These are phyloP conservation scores for Suillus tomentosus DNA, from an alignment of 768 basidiomycete species.

Conservation along the genomic window DNA sequence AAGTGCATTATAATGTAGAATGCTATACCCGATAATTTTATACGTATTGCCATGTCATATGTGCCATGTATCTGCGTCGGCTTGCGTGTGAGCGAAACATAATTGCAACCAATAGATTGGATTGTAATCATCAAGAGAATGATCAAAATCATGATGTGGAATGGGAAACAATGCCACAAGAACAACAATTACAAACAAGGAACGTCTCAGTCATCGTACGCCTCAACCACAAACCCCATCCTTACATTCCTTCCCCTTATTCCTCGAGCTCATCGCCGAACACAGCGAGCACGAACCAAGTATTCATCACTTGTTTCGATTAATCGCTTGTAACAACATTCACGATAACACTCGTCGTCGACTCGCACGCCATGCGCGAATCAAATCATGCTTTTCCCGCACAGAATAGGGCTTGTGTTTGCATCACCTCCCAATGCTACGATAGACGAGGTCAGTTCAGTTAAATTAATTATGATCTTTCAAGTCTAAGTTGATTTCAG, in stretches of 20 bases:
- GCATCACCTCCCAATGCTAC: constrained; percentile 92
- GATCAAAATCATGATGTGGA: constrained; percentile 1
- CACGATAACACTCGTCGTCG: constrained; percentile 17
- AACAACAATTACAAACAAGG: constrained; percentile 31
- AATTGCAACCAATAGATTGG: neutral
- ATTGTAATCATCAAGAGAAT: neutral
- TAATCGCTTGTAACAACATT: neutral
- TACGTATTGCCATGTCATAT: neutral
- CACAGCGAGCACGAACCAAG: constrained; percentile 7
- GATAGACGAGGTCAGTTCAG: constrained; percentile 80
- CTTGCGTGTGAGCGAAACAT: neutral
- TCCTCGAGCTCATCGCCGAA: constrained; percentile 7
- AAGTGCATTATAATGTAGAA: constrained; percentile 62
- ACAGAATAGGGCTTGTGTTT: constrained; percentile 93
- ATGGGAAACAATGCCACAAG: constrained; percentile 25
- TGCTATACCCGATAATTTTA: constrained; percentile 1
- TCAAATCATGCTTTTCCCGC: constrained; percentile 93
- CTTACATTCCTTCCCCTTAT: constrained; percentile 12
- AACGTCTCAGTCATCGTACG: constrained; percentile 32
- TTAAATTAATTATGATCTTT: constrained; percentile 7
- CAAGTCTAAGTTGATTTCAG: constrained; percentile 28
- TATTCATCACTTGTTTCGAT: constrained; percentile 17
- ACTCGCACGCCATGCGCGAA: constrained; percentile 71
- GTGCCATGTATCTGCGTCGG: neutral
- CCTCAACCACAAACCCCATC: constrained; percentile 31